phyloP scores from a whole-genome alignment of 2,329 filamentous ascomycete species.

The Colletotrichum sp. region DNA sequence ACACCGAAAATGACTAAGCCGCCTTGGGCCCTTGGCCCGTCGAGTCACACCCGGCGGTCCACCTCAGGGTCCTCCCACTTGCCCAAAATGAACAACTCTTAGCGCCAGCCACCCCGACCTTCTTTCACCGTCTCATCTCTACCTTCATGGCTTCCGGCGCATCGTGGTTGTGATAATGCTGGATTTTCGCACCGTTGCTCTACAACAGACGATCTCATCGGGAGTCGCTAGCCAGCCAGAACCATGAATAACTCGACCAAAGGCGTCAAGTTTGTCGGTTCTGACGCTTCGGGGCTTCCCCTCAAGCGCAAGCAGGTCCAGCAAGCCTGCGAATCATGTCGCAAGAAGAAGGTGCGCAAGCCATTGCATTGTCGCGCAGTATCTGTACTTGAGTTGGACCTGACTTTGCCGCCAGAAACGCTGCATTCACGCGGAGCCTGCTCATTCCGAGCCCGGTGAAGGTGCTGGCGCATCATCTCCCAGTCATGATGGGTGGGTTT shows the following conservation, averaged over 20 bases:
- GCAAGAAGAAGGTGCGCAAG: conserved; percentile 55
- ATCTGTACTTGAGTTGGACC: not conserved
- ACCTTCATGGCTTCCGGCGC: not conserved
- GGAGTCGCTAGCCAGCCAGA: not conserved
- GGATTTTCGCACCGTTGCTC: not conserved
- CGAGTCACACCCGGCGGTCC: conserved; percentile 11
- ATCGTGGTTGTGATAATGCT: conserved; percentile 8
- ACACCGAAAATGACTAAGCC: conserved; percentile 19
- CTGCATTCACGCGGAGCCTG: conserved; percentile 46
- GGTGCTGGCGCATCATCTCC: not conserved
- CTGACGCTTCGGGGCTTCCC: conserved; percentile 58
- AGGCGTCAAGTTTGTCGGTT: conserved; percentile 61
- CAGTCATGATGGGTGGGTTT: conserved; percentile 9
- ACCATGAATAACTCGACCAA: conserved; percentile 21
- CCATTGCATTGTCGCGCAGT: not conserved
- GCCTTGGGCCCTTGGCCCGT: not conserved
- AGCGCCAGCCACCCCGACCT: not conserved
- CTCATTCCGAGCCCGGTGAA: not conserved
- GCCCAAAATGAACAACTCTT: not conserved
- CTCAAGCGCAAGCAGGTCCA: conserved; percentile 65
- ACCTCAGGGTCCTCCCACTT: not conserved
- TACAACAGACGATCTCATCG: not conserved
- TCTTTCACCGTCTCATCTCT: conserved; percentile 1
- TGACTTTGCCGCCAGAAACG: conserved; percentile 38
- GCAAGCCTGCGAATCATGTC: conserved; percentile 61